These are phyloP conservation scores for Dactylellina leptospora DNA, from an alignment of 2,329 filamentous ascomycete genomes.

Conservation along the genomic window DNA sequence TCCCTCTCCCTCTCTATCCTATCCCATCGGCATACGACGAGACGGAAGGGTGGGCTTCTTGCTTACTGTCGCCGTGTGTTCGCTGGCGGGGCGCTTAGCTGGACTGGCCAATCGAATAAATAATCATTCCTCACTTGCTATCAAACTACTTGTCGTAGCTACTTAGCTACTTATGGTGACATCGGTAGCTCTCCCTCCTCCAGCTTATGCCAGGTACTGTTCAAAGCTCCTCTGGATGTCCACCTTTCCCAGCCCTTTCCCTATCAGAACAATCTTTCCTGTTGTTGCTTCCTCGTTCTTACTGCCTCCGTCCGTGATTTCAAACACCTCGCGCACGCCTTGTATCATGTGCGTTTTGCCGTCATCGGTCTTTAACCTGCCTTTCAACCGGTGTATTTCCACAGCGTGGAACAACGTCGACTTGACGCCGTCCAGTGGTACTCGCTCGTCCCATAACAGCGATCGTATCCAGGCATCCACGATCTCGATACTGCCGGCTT, in stretches of 20 bases:
- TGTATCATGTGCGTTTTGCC: slow-evolving; percentile 81
- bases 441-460: slow-evolving; percentile 79
- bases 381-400: slow-evolving; percentile 89
- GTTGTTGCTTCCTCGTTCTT: slow-evolving; percentile 52
- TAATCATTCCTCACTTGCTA: too few relatives aligned
- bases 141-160: too few relatives aligned
- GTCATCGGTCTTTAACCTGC: slow-evolving; percentile 72
- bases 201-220: slow-evolving; percentile 54
- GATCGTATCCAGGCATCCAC: slow-evolving; percentile 85
- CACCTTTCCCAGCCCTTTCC: slow-evolving; percentile 66
- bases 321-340: slow-evolving; percentile 91
- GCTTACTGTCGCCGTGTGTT: too few relatives aligned
- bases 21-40: too few relatives aligned
- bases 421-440: slow-evolving; percentile 63
- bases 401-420: slow-evolving; percentile 61
- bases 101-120: too few relatives aligned
- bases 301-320: slow-evolving; percentile 76
- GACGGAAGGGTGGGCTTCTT: too few relatives aligned
- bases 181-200: too few relatives aligned
- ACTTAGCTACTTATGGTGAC: too few relatives aligned
- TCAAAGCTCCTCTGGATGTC: slow-evolving; percentile 65
- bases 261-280: slow-evolving; percentile 73
- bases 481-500: slow-evolving; percentile 66
- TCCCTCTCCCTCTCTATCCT: too few relatives aligned
- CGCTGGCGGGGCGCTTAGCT: too few relatives aligned